phyloP scores from a whole-genome alignment of 495 filamentous ascomycete species.

The Xylaria bambusicola region DNA sequence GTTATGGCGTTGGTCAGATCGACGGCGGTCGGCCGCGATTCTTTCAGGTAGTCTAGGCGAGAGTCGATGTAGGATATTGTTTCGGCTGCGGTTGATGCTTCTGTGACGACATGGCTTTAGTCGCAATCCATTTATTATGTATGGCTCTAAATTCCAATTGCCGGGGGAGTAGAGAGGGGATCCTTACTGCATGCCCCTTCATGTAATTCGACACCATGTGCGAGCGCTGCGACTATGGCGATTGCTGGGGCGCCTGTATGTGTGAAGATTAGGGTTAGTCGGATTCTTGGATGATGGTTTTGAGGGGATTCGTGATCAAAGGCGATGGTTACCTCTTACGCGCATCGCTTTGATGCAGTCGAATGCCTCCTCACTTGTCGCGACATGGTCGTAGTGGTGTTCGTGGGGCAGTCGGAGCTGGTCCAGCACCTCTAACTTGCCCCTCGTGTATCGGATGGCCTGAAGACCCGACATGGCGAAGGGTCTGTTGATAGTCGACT shows the following conservation, averaged over 20 bases:
- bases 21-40: slow-evolving; percentile 89
- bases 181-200: slow-evolving; percentile 50
- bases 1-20: slow-evolving; percentile 87
- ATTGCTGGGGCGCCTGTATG: slow-evolving; percentile 80
- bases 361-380: slow-evolving; percentile 79
- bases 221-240: slow-evolving; percentile 91
- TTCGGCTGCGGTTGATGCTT: slow-evolving; percentile 54
- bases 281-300: neutral
- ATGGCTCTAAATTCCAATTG: neutral
- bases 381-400: slow-evolving; percentile 74
- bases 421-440: slow-evolving; percentile 81
- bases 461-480: slow-evolving; percentile 59
- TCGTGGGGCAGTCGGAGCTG: slow-evolving; percentile 89
- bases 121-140: neutral
- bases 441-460: slow-evolving; percentile 82
- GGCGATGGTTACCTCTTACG: slow-evolving; percentile 59
- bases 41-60: slow-evolving; percentile 79
- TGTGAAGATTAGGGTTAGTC: neutral
- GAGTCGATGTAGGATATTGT: slow-evolving; percentile 65
- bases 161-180: neutral
- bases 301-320: neutral
- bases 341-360: slow-evolving; percentile 92
- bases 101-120: slow-evolving; percentile 2
- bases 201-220: slow-evolving; percentile 74
- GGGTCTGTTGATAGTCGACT: neutral